Percentiles rank a stretch among this genome's conserved stretches.
Conservation (phyloP, 1,139 yeast species). For the Blastobotrys capitulatus region DNA sequence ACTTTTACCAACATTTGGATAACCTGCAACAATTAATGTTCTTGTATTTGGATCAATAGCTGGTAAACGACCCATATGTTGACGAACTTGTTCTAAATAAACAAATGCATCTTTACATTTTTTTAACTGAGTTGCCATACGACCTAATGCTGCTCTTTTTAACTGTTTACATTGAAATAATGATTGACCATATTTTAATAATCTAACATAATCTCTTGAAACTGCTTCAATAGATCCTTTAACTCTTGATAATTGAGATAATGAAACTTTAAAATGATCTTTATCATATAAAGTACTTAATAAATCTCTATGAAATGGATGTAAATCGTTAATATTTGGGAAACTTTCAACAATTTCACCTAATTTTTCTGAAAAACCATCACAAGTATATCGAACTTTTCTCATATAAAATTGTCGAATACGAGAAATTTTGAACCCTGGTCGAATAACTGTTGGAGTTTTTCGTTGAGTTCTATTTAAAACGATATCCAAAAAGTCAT, state of each 20-base stretch:
- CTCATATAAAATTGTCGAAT: constrained; percentile 98
- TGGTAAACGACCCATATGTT: constrained; percentile 97
- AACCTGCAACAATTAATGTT: constrained; percentile 94
- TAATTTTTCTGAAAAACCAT: constrained; percentile 90
- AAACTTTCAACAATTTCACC: constrained; percentile 79
- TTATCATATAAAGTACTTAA: constrained; percentile 97
- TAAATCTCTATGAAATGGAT: constrained; percentile 96
- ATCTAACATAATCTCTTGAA: constrained; percentile 87
- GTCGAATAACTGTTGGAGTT: constrained; percentile 95
- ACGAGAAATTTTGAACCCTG: constrained; percentile 94
- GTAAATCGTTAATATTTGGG: constrained; percentile 96
- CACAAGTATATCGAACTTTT: constrained; percentile 92
- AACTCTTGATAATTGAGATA: constrained; percentile 92
- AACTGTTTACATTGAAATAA: constrained; percentile 97
- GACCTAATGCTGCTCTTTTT: constrained; percentile 97
- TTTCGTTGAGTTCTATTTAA: constrained; percentile 96
- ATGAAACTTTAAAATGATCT: constrained; percentile 95
- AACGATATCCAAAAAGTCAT: constrained; percentile 93
- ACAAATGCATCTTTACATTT: constrained; percentile 89
- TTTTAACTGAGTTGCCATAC: constrained; percentile 97
- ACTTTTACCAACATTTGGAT: constrained; percentile 98
- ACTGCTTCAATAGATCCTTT: constrained; percentile 93
- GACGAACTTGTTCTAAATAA: constrained; percentile 97
- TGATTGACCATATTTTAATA: constrained; percentile 95
- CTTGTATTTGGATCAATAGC: constrained; percentile 98